Base-by-base conservation (phyloP, 2,329 filamentous ascomycete species). In the Epichloe sp. region DNA sequence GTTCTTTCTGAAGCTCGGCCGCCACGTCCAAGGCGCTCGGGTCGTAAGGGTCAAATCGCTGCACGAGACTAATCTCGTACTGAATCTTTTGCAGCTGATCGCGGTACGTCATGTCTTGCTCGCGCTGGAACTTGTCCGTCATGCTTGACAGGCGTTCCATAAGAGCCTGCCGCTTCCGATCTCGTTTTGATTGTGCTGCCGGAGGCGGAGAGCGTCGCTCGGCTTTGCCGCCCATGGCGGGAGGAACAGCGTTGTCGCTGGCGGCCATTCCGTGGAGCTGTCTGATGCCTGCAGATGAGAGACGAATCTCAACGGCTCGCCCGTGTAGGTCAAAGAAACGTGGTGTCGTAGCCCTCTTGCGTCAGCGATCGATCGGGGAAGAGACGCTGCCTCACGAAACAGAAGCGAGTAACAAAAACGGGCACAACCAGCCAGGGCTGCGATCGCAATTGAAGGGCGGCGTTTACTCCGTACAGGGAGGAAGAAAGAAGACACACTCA, bases 71-170 rank as follows among this genome's bases (percentile, higher is more conserved):
- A 69, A 90, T 89, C 66, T 95, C 90, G 57, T 88, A 83, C 69
- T 96, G 90, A n/a, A 96, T 81, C 58, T 88, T 88, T 61, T 93
- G 85, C 2, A 96, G 78, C 68, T 96, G 88, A 57, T 93, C 86
- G 55, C 90, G 82, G 67, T 95, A 97, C 60, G 88, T 83, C 55
- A 79, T 74, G 66, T 95, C 88, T 57, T 87, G 80, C 62, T 95
- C 89, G 56, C 84, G 79, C 56, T 82, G 80, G 68, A 95, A 91
- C 57, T 83, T 82, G 50, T 85, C 80, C 50, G 84, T 82, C 68
- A 96, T 82, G 51, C 82, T 79, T 41, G 80, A 77, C 6, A 95
- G 78, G 56, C 86, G 84, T 54, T 95, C 89, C 58, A 83, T 80
- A 54, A 96, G 80, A 61, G 84, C 82, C 61, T 87, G 87, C 55